These are phyloP conservation scores for Blastobotrys peoriensis DNA, from an alignment of 805 yeast genomes.

Conservation along the genomic window DNA sequence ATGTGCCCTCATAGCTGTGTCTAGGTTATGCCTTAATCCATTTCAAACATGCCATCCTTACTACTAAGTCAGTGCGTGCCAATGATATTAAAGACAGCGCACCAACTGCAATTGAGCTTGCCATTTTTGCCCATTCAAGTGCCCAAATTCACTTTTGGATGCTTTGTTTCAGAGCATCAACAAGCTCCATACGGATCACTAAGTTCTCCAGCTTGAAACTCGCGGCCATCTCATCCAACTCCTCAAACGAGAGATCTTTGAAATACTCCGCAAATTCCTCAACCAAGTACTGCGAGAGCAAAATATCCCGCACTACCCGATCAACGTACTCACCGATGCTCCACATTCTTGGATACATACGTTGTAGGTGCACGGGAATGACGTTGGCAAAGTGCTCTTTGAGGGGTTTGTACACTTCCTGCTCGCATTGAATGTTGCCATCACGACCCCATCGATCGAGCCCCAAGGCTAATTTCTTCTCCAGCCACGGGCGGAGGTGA, in stretches of 20 bases:
- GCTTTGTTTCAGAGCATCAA: conserved; percentile 41
- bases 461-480: conserved; percentile 40
- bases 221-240: conserved; percentile 47
- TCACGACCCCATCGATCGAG: conserved; percentile 48
- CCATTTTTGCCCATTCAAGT: conserved; percentile 3
- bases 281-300: conserved; percentile 39
- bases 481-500: conserved; percentile 38
- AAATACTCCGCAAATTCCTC: conserved; percentile 43
- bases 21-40: too few species aligned
- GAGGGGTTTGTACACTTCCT: conserved; percentile 33
- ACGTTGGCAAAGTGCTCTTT: conserved; percentile 34
- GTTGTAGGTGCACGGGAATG: conserved; percentile 38
- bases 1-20: too few species aligned
- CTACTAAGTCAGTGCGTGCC: too few species aligned
- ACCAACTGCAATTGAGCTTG: too few species aligned
- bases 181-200: too few species aligned
- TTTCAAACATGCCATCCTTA: too few species aligned
- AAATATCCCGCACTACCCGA: conserved; percentile 39
- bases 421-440: conserved; percentile 36
- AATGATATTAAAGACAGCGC: too few species aligned
- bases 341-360: conserved; percentile 40
- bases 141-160: conserved; percentile 13
- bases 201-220: conserved; percentile 45
- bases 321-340: conserved; percentile 33
- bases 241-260: conserved; percentile 38